phyloP scores from a whole-genome alignment of 2,329 filamentous ascomycete species.

The Colletotrichum kahawae region DNA sequence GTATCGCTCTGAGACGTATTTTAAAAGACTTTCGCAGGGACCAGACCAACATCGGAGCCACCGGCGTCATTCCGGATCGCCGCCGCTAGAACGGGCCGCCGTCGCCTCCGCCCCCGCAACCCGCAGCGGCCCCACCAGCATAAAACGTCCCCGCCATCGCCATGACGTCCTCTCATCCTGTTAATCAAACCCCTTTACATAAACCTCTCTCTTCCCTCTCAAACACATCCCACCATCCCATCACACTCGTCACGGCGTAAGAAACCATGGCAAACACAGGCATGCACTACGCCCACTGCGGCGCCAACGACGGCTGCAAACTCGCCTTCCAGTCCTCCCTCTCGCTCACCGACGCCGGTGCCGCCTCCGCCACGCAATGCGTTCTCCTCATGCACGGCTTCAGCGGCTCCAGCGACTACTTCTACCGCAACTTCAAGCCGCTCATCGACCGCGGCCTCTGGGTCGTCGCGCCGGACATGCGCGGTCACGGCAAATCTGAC shows the following conservation, averaged over 20 bases:
- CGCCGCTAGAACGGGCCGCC: slow-evolving; percentile 4
- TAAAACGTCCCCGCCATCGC: slow-evolving; percentile 7
- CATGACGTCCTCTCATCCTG: slow-evolving; percentile 5
- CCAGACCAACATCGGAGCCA: not conserved
- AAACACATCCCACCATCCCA: not conserved
- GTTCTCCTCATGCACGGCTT: slow-evolving; percentile 46
- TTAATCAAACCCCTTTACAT: not conserved
- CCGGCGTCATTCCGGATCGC: not conserved
- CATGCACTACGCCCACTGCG: slow-evolving; percentile 32
- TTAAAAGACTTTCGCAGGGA: not conserved
- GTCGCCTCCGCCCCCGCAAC: not conserved
- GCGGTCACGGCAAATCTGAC: slow-evolving; percentile 41
- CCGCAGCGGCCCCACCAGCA: slow-evolving; percentile 10
- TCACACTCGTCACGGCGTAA: not conserved
- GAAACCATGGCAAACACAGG: slow-evolving; percentile 9
- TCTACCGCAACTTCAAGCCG: slow-evolving; percentile 35
- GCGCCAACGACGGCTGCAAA: slow-evolving; percentile 37
- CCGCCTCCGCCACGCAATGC: slow-evolving; percentile 22
- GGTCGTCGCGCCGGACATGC: slow-evolving; percentile 44
- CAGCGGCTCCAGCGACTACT: slow-evolving; percentile 44
- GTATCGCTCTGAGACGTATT: not conserved
- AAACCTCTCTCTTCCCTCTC: not conserved
- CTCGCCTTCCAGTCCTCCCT: slow-evolving; percentile 41
- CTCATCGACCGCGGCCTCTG: slow-evolving; percentile 32
- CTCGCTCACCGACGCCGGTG: slow-evolving; percentile 22